Conservation (phyloP, 441 rosid species). For the Metrosideros polymorpha region DNA sequence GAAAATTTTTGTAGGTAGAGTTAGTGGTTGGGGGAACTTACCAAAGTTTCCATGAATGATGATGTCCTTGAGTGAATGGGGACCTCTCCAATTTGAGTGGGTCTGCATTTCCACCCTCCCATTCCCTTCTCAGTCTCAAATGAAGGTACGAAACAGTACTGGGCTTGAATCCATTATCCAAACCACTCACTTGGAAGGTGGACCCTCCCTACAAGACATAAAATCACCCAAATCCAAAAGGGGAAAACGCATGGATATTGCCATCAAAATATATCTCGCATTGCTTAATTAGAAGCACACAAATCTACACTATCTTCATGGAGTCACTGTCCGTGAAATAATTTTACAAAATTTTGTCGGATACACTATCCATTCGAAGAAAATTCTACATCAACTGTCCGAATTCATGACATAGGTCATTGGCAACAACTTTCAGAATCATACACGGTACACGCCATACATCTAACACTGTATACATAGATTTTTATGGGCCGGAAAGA, state of each 20-base stretch:
- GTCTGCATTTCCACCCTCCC: background rate
- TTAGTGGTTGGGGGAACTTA: background rate
- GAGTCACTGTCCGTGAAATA: background rate
- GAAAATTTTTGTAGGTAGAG: background rate
- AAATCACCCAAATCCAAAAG: background rate
- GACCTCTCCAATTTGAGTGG: background rate
- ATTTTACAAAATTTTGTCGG: background rate
- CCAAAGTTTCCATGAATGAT: background rate
- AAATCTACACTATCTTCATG: accelerated
- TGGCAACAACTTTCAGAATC: background rate
- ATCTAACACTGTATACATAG: background rate
- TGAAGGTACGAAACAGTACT: background rate
- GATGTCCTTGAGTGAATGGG: background rate
- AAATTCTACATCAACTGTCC: background rate
- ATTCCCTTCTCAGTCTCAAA: background rate
- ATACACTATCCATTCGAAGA: accelerated
- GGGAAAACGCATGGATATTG: background rate
- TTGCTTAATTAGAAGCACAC: background rate
- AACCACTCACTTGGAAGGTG: background rate
- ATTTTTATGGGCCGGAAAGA: background rate
- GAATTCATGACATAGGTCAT: background rate
- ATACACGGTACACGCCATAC: background rate
- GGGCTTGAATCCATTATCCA: background rate
- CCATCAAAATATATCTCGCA: background rate
- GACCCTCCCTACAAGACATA: background rate